Evolutionary conservation across 1,284 basidiomycete genomes (phyloP).

Genomic region (Trichosporon coremiiforme): DNA sequence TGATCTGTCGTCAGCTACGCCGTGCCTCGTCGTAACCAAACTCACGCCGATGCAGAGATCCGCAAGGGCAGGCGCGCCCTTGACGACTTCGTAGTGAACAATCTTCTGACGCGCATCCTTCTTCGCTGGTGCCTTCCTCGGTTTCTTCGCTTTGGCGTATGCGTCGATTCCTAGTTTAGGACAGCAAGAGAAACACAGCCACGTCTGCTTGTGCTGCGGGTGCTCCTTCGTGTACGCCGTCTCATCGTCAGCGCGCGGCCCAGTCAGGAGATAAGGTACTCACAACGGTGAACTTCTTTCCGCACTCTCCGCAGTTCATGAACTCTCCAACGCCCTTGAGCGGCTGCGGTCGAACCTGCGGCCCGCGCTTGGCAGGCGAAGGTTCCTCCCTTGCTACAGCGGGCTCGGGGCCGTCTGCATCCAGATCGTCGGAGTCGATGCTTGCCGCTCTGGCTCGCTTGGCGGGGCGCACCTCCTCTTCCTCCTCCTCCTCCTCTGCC

Average conservation of each 20-base stretch:
- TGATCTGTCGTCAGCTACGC: slow-evolving; percentile 62
- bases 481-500: slow-evolving; percentile 18
- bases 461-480: slow-evolving; percentile 38
- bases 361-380: slow-evolving; percentile 19
- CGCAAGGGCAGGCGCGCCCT: slow-evolving; percentile 68
- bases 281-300: slow-evolving; percentile 85
- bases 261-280: slow-evolving; percentile 46
- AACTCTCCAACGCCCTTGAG: slow-evolving; percentile 76
- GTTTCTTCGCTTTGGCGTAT: slow-evolving; percentile 68
- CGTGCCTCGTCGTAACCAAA: not conserved
- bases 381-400: slow-evolving; percentile 1
- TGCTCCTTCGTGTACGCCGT: slow-evolving; percentile 74
- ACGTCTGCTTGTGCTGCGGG: slow-evolving; percentile 67
- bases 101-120: slow-evolving; percentile 58
- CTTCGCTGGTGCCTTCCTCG: slow-evolving; percentile 59
- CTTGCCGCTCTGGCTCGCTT: slow-evolving; percentile 50
- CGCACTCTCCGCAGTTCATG: slow-evolving; percentile 77
- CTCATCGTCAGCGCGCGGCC: slow-evolving; percentile 55
- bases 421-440: slow-evolving; percentile 69
- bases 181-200: slow-evolving; percentile 75
- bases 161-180: slow-evolving; percentile 74
- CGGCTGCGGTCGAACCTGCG: slow-evolving; percentile 48
- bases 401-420: slow-evolving; percentile 47
- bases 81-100: slow-evolving; percentile 69
- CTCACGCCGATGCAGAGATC: slow-evolving; percentile 75